phyloP scores from a whole-genome alignment of 805 yeast species.

The Hanseniaspora nectarophila region DNA sequence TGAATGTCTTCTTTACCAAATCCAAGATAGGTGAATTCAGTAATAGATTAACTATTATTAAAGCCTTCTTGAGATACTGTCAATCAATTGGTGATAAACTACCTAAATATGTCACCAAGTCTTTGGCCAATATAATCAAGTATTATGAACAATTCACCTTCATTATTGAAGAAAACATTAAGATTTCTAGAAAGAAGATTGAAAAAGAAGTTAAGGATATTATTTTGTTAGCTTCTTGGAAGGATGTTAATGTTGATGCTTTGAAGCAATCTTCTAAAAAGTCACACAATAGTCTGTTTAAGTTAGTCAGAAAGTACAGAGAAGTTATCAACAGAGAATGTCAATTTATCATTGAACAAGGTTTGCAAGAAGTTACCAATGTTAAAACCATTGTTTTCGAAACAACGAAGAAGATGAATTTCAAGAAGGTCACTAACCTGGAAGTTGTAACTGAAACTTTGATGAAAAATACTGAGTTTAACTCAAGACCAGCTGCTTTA shows the following conservation, averaged over 20 bases:
- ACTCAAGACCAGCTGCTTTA: conserved; percentile 44
- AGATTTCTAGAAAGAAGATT: conserved; percentile 38
- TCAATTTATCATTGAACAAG: conserved; percentile 46
- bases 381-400: conserved; percentile 13
- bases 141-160: conserved; percentile 59
- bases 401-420: conserved; percentile 9
- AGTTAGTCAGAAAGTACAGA: conserved; percentile 72
- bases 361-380: conserved; percentile 29
- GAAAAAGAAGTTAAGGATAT: conserved; percentile 77
- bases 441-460: conserved; percentile 23
- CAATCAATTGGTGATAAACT: conserved; percentile 49
- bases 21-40: conserved; percentile 65
- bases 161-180: conserved; percentile 36
- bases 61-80: conserved; percentile 38
- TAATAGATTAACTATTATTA: conserved; percentile 46
- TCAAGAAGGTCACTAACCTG: conserved; percentile 23
- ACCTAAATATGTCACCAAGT: conserved; percentile 20
- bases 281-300: conserved; percentile 76
- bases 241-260: conserved; percentile 88
- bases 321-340: conserved; percentile 43
- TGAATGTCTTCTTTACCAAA: conserved; percentile 65
- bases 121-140: conserved; percentile 32
- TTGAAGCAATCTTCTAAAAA: conserved; percentile 84
- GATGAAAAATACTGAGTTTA: conserved; percentile 32
- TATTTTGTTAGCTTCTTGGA: conserved; percentile 88